Percentiles rank a stretch among this genome's conserved stretches.
phyloP scores from a whole-genome alignment of 2,329 filamentous ascomycete species.

The Diplocarpon rosae region DNA sequence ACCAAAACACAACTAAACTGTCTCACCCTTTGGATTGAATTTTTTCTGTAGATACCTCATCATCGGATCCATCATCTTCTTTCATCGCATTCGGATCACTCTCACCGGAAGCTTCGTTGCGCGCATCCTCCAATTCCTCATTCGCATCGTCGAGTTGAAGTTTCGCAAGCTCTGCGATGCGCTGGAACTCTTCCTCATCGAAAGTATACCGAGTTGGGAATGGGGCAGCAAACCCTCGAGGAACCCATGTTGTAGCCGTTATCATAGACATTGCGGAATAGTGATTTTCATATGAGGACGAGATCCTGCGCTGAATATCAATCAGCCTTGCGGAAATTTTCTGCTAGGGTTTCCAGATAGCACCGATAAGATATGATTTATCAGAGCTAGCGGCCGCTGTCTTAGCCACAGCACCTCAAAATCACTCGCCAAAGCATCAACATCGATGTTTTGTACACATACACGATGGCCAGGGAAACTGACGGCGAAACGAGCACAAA shows the following conservation, averaged over 20 bases:
- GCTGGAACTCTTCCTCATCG: conserved; percentile 45
- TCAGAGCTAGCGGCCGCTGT: neutral
- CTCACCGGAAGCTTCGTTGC: conserved; percentile 26
- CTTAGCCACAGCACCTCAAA: neutral
- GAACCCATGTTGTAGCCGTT: conserved; percentile 47
- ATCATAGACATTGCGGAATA: conserved; percentile 37
- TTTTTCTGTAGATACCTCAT: conserved; percentile 21
- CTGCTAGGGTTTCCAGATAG: neutral
- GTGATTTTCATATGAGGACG: neutral
- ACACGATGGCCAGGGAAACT: conserved; percentile 29
- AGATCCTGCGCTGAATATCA: too few species aligned
- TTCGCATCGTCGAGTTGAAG: conserved; percentile 76
- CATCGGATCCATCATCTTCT: conserved; percentile 29
- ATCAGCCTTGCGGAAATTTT: too few species aligned
- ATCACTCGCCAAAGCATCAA: neutral
- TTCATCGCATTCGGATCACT: conserved; percentile 27
- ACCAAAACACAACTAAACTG: conserved; percentile 16
- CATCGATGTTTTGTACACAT: neutral
- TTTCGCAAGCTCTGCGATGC: conserved; percentile 47
- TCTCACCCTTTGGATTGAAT: conserved; percentile 32
- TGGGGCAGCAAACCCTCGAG: conserved; percentile 45
- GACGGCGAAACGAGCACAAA: conserved; percentile 42
- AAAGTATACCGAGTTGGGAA: conserved; percentile 48
- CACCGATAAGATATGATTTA: too few species aligned
- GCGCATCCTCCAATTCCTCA: conserved; percentile 61